Percentiles rank a stretch among this genome's conserved stretches.
phyloP scores from a whole-genome alignment of 192 early-diverging fungal genomes.

The Linnemannia exigua region DNA sequence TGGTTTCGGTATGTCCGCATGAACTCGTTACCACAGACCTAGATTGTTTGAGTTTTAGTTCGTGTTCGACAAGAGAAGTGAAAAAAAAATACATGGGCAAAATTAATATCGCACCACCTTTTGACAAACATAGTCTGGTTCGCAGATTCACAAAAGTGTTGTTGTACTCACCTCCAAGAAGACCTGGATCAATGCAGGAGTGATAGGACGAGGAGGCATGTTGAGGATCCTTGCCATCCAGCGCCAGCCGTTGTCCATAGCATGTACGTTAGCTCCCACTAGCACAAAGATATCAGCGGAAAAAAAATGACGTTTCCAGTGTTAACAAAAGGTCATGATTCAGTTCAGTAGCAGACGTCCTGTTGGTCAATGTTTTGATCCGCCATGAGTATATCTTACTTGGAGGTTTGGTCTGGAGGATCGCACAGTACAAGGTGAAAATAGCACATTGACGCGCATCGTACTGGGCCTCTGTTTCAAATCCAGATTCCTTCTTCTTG shows the following conservation, averaged over 20 bases:
- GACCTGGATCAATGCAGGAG: conserved; percentile 69
- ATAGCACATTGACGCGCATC: conserved; percentile 75
- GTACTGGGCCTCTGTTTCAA: conserved; percentile 74
- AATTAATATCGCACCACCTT: too few species aligned
- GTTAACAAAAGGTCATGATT: not conserved
- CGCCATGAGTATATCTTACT: conserved; percentile 29
- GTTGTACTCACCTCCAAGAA: conserved; percentile 69
- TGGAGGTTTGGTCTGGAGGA: conserved; percentile 68
- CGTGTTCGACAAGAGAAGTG: too few species aligned
- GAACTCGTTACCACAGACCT: conserved; percentile 41
- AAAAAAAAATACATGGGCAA: not conserved
- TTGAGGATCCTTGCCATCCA: conserved; percentile 82
- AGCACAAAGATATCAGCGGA: conserved; percentile 6
- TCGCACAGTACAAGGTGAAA: conserved; percentile 77
- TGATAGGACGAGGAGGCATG: conserved; percentile 75
- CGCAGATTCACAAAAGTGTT: too few species aligned
- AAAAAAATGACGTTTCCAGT: not conserved
- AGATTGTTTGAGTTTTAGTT: too few species aligned
- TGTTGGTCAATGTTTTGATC: not conserved
- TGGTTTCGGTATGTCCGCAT: conserved; percentile 32
- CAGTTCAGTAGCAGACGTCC: not conserved
- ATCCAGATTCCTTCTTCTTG: conserved; percentile 43
- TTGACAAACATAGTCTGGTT: too few species aligned
- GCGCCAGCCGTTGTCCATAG: conserved; percentile 74
- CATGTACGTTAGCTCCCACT: conserved; percentile 61